Evolutionary conservation across 2,329 filamentous ascomycete genomes (phyloP).

Genomic region (Alternaria panax): DNA sequence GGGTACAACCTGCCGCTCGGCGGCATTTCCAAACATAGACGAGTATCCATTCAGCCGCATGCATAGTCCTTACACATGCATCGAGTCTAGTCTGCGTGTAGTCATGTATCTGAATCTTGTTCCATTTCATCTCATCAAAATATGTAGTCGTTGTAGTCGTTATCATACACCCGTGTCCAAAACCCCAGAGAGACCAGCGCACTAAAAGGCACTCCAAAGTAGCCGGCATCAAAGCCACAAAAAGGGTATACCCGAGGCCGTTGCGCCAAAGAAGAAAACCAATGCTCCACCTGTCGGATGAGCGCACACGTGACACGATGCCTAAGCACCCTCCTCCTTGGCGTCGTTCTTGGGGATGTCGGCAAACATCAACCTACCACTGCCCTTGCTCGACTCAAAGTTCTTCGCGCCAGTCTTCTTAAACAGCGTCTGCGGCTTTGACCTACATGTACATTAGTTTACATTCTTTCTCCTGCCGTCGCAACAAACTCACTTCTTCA

Average conservation of each 20-base stretch:
- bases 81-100: background rate
- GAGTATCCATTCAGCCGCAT: conserved; percentile 4
- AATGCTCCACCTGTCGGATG: background rate
- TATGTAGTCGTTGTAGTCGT: conserved; percentile 23
- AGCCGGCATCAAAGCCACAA: background rate
- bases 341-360: conserved; percentile 44
- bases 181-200: conserved; percentile 3
- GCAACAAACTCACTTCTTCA: conserved; percentile 65
- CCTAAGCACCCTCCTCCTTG: conserved; percentile 8
- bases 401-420: conserved; percentile 53
- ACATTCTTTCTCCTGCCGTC: background rate
- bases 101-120: background rate
- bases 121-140: conserved; percentile 7
- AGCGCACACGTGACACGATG: background rate
- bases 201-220: background rate
- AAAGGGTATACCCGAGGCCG: conserved; percentile 6
- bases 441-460: conserved; percentile 33
- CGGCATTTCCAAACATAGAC: conserved; percentile 23
- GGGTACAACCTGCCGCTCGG: conserved; percentile 28
- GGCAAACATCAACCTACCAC: conserved; percentile 44
- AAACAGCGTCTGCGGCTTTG: conserved; percentile 53
- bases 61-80: conserved; percentile 3
- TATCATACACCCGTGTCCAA: conserved; percentile 5
- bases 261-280: background rate
- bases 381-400: conserved; percentile 46